Evolutionary conservation across 2,329 filamentous ascomycete genomes (phyloP).

Genomic region (Sporothrix inflata): DNA sequence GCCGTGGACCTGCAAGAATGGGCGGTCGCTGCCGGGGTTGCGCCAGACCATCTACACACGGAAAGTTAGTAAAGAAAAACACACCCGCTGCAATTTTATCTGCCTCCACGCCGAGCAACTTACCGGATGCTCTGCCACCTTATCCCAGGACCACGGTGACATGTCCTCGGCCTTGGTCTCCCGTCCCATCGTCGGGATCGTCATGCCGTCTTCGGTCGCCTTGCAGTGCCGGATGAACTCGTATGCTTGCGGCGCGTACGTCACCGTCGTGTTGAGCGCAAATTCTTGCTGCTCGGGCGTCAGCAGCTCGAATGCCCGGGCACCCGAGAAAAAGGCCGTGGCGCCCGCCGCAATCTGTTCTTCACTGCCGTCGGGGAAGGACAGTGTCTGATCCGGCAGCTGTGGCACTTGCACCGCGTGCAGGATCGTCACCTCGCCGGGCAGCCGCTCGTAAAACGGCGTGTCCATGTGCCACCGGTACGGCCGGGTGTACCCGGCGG

Average conservation of each 20-base stretch:
- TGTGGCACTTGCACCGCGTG: conserved; percentile 72
- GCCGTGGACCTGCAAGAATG: conserved; percentile 31
- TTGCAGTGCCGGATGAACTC: conserved; percentile 51
- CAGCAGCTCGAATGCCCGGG: conserved; percentile 31
- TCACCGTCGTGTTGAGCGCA: conserved; percentile 31
- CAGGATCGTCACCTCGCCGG: conserved; percentile 71
- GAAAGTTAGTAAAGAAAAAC: background rate
- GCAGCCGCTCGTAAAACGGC: conserved; percentile 72
- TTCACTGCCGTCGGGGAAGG: conserved; percentile 30
- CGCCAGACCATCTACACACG: conserved; percentile 63
- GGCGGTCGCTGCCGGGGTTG: conserved; percentile 61
- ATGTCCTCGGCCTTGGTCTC: conserved; percentile 25
- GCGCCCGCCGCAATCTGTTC: conserved; percentile 30
- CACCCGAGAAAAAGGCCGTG: conserved; percentile 33
- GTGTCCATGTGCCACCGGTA: conserved; percentile 83
- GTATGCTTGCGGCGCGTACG: conserved; percentile 33
- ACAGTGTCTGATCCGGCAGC: conserved; percentile 28
- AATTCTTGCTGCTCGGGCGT: conserved; percentile 31
- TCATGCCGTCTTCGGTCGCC: conserved; percentile 30
- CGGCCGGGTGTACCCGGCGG: conserved; percentile 55
- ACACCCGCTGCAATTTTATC: background rate
- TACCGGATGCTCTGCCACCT: conserved; percentile 33
- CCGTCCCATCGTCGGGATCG: conserved; percentile 27
- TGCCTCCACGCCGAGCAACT: background rate
- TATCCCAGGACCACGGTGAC: conserved; percentile 31